Percentiles rank a stretch among this genome's conserved stretches.
phyloP scores from a whole-genome alignment of 148 eudicot species.

The Agrostemma githago region DNA sequence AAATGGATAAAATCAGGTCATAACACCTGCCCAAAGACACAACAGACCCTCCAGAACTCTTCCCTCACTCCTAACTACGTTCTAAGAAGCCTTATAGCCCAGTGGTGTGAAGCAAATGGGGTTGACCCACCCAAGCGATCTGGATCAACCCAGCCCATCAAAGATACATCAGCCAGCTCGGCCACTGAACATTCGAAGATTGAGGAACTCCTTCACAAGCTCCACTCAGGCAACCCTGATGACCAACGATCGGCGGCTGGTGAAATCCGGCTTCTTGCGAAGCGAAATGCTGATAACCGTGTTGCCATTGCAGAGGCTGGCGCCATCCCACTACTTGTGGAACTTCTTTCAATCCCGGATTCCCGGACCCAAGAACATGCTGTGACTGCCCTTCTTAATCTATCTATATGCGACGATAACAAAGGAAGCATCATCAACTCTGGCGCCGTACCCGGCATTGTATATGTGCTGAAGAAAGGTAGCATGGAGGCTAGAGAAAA shows the following conservation, averaged over 20 bases:
- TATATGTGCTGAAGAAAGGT: constrained; percentile 71
- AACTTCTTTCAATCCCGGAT: constrained; percentile 52
- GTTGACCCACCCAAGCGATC: constrained; percentile 70
- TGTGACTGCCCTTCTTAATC: constrained; percentile 89
- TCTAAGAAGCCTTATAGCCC: constrained; percentile 82
- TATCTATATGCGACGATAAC: constrained; percentile 82
- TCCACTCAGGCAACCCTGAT: constrained; percentile 52
- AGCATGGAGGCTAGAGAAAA: constrained; percentile 93
- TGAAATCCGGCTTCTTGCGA: constrained; percentile 81
- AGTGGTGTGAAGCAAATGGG: constrained; percentile 88
- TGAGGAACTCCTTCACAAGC: constrained; percentile 57
- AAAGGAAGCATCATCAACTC: constrained; percentile 65
- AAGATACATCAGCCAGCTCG: constrained; percentile 49
- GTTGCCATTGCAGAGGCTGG: constrained; percentile 86
- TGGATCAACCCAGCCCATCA: constrained; percentile 35
- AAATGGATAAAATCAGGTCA: constrained; percentile 85
- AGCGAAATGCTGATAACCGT: constrained; percentile 78
- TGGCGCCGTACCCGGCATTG: constrained; percentile 81
- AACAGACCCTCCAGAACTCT: constrained; percentile 59
- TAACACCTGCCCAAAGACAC: constrained; percentile 89
- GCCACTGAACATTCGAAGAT: constrained; percentile 66
- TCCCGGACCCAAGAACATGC: constrained; percentile 85
- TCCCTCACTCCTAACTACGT: constrained; percentile 84
- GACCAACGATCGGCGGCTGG: constrained; percentile 68
- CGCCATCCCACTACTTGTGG: constrained; percentile 78